Evolutionary conservation across 164 flowering plant species (phyloP), one percentile per base, ranked within the genome.

Genomic region (Santalum album): DNA sequence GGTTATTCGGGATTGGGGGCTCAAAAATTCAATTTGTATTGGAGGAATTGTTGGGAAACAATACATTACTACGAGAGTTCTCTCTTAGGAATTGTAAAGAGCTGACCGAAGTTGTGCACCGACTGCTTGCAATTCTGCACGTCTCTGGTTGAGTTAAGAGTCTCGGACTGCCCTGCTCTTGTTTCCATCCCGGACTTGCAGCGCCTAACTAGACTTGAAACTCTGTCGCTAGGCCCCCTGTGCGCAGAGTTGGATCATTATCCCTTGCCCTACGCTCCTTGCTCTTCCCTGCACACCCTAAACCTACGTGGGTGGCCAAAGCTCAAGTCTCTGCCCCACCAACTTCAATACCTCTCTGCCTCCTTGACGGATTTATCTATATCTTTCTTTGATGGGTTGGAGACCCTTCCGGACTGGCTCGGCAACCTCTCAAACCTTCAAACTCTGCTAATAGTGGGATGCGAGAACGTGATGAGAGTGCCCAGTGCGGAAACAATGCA

Each of bases 301-400:
- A 0, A 1, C 3, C 21, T 56, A 12, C 2, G 2, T 16, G 60
- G 60, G 25, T 56, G 60, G 52, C 27, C 52, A 19, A 32, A 56
- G 29, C 60, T 56, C 21, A 34, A 21, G 29, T 29, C 60, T 56
- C 29, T 56, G 20, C 60, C 60, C 16, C 29, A 56, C 2, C 44
- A 56, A 32, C 32, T 56, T 16, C 52, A 56, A 35, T 25, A 34
- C 43, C 42, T 56, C 16, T 29, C 52, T 6, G 20, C 34, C 34
- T 29, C 34, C 34, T 29, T 56, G 0, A 10, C 0, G 9, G 0
- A 0, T 9, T 20, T 56, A 20, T 0, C 0, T 0, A 46, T 56
- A 16, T 1, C 0, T 16, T 0, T 16, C 0, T 56, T 29, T 22
- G 29, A 56, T 45, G 52, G 60, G 0, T 1, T 56, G 60, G 52